These are phyloP conservation scores for Mortierella claussenii DNA, from an alignment of 192 early-diverging fungal genomes.

Conservation along the genomic window DNA sequence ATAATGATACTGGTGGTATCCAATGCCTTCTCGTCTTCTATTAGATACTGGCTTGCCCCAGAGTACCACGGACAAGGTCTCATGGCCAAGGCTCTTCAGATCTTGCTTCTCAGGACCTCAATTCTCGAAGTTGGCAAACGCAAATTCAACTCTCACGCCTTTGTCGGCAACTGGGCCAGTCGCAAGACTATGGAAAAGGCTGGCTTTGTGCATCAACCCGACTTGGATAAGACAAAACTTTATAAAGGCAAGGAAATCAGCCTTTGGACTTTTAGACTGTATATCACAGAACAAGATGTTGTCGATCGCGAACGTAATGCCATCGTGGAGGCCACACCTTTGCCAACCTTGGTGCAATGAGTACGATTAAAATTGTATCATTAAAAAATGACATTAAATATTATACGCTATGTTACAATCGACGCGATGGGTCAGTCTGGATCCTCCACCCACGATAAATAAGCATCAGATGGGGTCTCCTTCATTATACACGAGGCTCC, in stretches of 20 bases:
- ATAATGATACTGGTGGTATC: too few species aligned
- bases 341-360: not conserved
- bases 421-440: too few species aligned
- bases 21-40: not conserved
- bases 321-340: slow-evolving; percentile 14
- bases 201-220: slow-evolving; percentile 26
- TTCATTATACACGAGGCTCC: too few species aligned
- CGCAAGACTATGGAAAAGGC: slow-evolving; percentile 39
- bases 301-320: not conserved
- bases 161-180: slow-evolving; percentile 32
- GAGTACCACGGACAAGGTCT: slow-evolving; percentile 43
- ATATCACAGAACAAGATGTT: slow-evolving; percentile 20
- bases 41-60: slow-evolving; percentile 39
- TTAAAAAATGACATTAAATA: too few species aligned
- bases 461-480: too few species aligned
- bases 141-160: slow-evolving; percentile 27
- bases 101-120: slow-evolving; percentile 15
- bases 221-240: not conserved
- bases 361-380: not conserved
- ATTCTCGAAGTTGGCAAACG: slow-evolving; percentile 41
- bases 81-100: slow-evolving; percentile 38
- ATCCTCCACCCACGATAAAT: too few species aligned
- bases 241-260: slow-evolving; percentile 2
- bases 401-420: too few species aligned
- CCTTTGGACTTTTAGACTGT: slow-evolving; percentile 15